Base-by-base conservation (phyloP, 371 early-diverging fungal species). In the Mycotypha africana region DNA sequence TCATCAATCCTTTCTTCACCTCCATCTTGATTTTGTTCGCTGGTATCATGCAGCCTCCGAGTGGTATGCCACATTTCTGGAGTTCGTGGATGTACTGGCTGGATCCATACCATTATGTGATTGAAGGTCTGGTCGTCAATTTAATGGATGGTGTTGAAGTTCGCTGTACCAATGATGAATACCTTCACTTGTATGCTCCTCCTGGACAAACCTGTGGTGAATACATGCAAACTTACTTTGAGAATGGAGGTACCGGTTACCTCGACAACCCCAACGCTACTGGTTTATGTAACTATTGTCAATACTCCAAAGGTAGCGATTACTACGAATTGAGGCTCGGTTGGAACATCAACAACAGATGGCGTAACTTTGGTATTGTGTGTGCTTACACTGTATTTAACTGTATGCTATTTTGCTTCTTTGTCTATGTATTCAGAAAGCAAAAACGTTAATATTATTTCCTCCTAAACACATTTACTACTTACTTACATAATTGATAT, bases 1-100 rank as follows among this genome's bases (percentile, higher is more conserved):
- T 88, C 37, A 49, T 87, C 52, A 82, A 84, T 34, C 86, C 89
- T 3, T 80, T 88, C 57, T 73, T 87, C 48, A 76, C 82, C 28
- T 73, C 85, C 0, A 63, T 85, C 35, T 65, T 87, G 44, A 76
- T 78, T 45, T 57, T 89, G 45, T 86, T 85, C 63, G 78, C 79
- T 38, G 88, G 88, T 66, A 68, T 87, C 31, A 72, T 86, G 52
- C 81, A 85, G 35, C 78, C 85, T 2, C 71, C 76, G 15, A 28
- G 42, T 8, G 58, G 60, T 10, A 86, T 89, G 83, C 88, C 88
- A 7, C 41, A 52, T 28, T 87, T 91, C 61, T 89, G 88, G 86
- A 64, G 77, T 4, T 47, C 69, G 0, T 87, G 87, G 86, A 81
- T 91, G 77, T 88, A 87, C 56, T 83, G 79, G 76, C 47, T 25